phyloP scores from a whole-genome alignment of 805 yeast species.

The Jamesozyma rosinii region DNA sequence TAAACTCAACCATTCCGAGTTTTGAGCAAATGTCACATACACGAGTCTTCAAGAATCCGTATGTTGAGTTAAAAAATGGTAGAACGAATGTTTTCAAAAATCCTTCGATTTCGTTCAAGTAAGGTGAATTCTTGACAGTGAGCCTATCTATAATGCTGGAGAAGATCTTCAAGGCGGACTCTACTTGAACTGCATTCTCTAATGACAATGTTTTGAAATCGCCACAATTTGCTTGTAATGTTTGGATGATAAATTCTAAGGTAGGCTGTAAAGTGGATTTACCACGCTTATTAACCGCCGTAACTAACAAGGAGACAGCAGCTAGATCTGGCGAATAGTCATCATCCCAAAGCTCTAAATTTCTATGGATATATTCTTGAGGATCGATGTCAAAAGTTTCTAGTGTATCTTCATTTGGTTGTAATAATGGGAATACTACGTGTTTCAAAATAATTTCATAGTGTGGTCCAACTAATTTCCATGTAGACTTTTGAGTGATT shows the following conservation, averaged over 20 bases:
- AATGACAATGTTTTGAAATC: slow-evolving; percentile 26
- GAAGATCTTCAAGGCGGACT: slow-evolving; percentile 70
- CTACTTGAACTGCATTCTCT: slow-evolving; percentile 56
- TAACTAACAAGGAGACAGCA: slow-evolving; percentile 61
- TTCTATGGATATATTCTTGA: slow-evolving; percentile 71
- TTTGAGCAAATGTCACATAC: slow-evolving; percentile 57
- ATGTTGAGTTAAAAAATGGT: slow-evolving; percentile 58
- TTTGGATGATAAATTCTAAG: slow-evolving; percentile 48
- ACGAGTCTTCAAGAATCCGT: slow-evolving; percentile 67
- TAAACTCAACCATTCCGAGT: slow-evolving; percentile 53
- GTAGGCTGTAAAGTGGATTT: slow-evolving; percentile 51
- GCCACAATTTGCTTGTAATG: slow-evolving; percentile 29
- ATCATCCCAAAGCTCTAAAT: slow-evolving; percentile 58
- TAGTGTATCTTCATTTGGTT: slow-evolving; percentile 57
- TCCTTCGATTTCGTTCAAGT: slow-evolving; percentile 53
- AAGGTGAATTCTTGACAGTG: slow-evolving; percentile 46
- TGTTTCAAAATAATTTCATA: slow-evolving; percentile 56
- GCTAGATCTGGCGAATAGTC: slow-evolving; percentile 65
- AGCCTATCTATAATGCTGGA: slow-evolving; percentile 62
- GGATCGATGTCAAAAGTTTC: slow-evolving; percentile 82
- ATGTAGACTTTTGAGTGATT: slow-evolving; percentile 49
- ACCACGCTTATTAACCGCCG: slow-evolving; percentile 61
- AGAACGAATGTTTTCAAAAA: slow-evolving; percentile 56
- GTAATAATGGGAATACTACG: slow-evolving; percentile 65
- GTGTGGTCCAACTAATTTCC: slow-evolving; percentile 60